These are phyloP conservation scores for Hysterangium stoloniferum DNA, from an alignment of 768 basidiomycete genomes.

Conservation along the genomic window DNA sequence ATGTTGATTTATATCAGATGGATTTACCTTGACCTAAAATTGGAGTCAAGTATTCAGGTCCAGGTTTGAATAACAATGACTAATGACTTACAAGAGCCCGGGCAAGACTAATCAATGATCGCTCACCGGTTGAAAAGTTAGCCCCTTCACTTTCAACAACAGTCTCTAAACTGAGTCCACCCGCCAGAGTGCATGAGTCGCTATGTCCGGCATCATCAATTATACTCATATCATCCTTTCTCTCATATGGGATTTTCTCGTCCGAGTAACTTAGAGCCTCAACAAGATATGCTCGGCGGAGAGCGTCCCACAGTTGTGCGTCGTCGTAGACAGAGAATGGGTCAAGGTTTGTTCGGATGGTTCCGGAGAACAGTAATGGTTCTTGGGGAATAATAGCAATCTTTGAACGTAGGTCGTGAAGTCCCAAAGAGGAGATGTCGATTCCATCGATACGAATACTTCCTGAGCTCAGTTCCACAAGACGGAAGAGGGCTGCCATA, in stretches of 20 bases:
- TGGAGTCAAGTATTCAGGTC: constrained; percentile 26
- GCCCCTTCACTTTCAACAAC: constrained; percentile 46
- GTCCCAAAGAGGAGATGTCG: constrained; percentile 62
- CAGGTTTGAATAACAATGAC: constrained; percentile 36
- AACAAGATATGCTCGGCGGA: constrained; percentile 51
- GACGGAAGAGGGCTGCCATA: constrained; percentile 56
- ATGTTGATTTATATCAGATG: not conserved
- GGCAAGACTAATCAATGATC: constrained; percentile 46
- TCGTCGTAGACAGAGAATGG: constrained; percentile 42
- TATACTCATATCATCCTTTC: constrained; percentile 50
- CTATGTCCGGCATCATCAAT: not conserved
- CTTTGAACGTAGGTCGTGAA: constrained; percentile 51
- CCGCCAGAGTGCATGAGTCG: constrained; percentile 17
- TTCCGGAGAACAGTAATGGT: constrained; percentile 51
- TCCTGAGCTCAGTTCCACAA: constrained; percentile 58
- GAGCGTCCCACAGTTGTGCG: constrained; percentile 61
- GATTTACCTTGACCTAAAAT: constrained; percentile 16
- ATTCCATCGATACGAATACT: constrained; percentile 57
- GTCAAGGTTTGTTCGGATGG: constrained; percentile 34
- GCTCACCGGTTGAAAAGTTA: constrained; percentile 39
- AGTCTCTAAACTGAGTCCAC: constrained; percentile 43
- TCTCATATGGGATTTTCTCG: constrained; percentile 3
- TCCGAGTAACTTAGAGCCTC: constrained; percentile 24
- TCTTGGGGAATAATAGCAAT: constrained; percentile 67
- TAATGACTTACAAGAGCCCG: constrained; percentile 43